A percentile compares a stretch with the other conserved stretches of the same genome.
These are phyloP conservation scores for Zasmidium angulare DNA, from an alignment of 2,329 filamentous ascomycete genomes.

Conservation along the genomic window DNA sequence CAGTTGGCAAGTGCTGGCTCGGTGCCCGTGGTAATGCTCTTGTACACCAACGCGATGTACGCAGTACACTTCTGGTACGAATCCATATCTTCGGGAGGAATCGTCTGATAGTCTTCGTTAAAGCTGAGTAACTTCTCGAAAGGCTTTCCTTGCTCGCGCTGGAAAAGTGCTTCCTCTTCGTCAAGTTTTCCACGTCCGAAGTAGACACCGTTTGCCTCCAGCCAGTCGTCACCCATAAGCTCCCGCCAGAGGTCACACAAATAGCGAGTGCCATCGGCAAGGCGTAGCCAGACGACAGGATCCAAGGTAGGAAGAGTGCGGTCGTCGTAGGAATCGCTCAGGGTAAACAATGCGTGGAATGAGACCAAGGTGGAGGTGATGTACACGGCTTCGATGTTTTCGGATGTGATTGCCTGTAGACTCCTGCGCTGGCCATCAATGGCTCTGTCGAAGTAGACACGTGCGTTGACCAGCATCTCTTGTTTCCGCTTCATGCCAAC, in stretches of 20 bases:
- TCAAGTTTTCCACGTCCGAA: conserved; percentile 22
- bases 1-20: conserved; percentile 23
- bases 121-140: conserved; percentile 25
- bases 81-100: conserved; percentile 17
- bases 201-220: conserved; percentile 20
- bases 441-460: conserved; percentile 28
- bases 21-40: conserved; percentile 18
- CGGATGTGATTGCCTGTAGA: conserved; percentile 16
- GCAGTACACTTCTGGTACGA: conserved; percentile 22
- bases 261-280: conserved; percentile 24
- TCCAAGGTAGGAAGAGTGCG: conserved; percentile 19
- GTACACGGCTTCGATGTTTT: conserved; percentile 26
- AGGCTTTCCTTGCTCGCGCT: conserved; percentile 22
- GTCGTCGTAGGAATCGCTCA: conserved; percentile 22
- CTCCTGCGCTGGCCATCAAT: conserved; percentile 25
- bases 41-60: conserved; percentile 27
- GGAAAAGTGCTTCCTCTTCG: conserved; percentile 23
- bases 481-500: conserved; percentile 11
- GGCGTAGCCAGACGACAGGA: conserved; percentile 24
- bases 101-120: conserved; percentile 23
- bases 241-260: conserved; percentile 18
- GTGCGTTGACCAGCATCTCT: conserved; percentile 24
- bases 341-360: conserved; percentile 25
- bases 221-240: conserved; percentile 16
- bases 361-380: conserved; percentile 25